Percentiles rank a stretch among this genome's conserved stretches.
Evolutionary conservation across 2,329 filamentous ascomycete species (phyloP).

Genomic region (Emericellopsis cladophorae): DNA sequence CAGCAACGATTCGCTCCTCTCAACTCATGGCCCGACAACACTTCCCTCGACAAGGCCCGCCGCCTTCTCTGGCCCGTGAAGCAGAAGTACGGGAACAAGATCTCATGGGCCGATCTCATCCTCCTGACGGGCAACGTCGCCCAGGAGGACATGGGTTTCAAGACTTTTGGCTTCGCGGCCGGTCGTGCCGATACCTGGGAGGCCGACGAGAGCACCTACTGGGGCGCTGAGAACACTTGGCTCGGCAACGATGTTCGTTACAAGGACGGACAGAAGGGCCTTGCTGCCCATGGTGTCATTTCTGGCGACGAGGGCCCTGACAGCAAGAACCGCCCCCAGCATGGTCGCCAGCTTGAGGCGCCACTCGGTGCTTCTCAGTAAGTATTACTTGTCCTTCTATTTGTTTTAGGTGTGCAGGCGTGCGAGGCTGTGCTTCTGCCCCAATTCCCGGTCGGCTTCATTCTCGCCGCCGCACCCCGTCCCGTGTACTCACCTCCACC

Average conservation of each 20-base stretch:
- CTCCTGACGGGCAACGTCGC: constrained; percentile 66
- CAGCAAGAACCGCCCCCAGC: constrained; percentile 29
- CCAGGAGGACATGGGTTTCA: constrained; percentile 64
- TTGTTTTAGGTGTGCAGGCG: no score
- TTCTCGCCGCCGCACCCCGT: no score
- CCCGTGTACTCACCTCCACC: background rate
- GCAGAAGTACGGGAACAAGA: constrained; percentile 74
- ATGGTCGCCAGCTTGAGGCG: constrained; percentile 34
- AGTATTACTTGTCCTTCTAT: background rate
- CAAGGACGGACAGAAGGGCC: constrained; percentile 2
- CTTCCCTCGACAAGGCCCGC: constrained; percentile 66
- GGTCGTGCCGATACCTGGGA: constrained; percentile 64
- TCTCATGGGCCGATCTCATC: constrained; percentile 66
- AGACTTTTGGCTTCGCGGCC: constrained; percentile 61
- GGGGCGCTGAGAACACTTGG: constrained; percentile 66
- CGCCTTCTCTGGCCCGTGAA: constrained; percentile 72
- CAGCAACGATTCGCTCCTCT: constrained; percentile 72
- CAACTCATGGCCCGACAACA: constrained; percentile 73
- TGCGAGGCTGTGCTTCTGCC: no score
- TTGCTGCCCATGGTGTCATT: background rate
- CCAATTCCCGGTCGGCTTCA: no score
- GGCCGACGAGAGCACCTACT: constrained; percentile 65
- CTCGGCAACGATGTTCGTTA: constrained; percentile 54
- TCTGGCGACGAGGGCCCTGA: background rate
- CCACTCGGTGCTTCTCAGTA: constrained; percentile 47